Conservation (phyloP, 495 filamentous ascomycete species). For the Pyrenula massariospora region DNA sequence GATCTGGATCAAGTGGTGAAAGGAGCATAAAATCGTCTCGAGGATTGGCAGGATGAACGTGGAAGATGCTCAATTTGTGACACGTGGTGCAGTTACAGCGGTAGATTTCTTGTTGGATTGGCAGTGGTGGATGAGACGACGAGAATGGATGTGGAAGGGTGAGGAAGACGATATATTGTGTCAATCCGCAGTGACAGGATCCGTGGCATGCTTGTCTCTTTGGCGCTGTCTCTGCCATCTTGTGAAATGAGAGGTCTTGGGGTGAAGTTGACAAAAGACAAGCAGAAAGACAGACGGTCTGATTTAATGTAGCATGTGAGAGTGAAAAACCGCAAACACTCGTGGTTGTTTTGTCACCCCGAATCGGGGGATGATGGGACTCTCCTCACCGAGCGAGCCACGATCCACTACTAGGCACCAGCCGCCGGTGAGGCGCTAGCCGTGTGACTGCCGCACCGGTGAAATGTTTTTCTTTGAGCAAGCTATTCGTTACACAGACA, state of each 20-base stretch:
- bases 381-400: too few relatives aligned
- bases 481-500: too few relatives aligned
- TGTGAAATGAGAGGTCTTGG: constrained; percentile 3
- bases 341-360: too few relatives aligned
- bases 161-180: constrained; percentile 16
- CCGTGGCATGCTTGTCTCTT: constrained; percentile 14
- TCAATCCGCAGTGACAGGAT: constrained; percentile 22
- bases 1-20: constrained; percentile 12
- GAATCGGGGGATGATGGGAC: too few relatives aligned
- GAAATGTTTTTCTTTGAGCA: too few relatives aligned
- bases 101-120: constrained; percentile 9
- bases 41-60: constrained; percentile 13
- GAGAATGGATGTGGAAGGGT: constrained; percentile 14
- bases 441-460: too few relatives aligned
- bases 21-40: constrained; percentile 20
- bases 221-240: constrained; percentile 8
- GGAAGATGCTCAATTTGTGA: constrained; percentile 18
- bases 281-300: neutral
- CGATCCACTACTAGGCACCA: too few relatives aligned
- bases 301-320: neutral
- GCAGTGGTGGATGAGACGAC: constrained; percentile 2
- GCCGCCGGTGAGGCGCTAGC: too few relatives aligned
- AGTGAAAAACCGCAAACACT: too few relatives aligned
- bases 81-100: constrained; percentile 22
- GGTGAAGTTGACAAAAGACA: neutral